Conservation (phyloP, 495 filamentous ascomycete genomes). For the Wilcoxina mikolae region DNA sequence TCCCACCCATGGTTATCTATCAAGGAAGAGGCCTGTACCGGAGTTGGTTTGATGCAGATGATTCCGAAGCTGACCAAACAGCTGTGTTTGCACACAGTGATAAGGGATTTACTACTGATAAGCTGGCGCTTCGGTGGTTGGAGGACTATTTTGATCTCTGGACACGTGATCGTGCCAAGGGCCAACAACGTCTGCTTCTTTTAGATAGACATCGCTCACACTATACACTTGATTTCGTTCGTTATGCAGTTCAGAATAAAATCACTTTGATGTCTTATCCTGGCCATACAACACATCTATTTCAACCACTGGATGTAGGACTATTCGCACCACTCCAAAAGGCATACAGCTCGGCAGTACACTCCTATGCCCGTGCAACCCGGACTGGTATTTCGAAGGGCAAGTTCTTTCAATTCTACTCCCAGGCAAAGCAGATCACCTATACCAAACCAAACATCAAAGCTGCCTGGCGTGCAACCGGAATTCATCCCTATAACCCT, state of each 20-base stretch:
- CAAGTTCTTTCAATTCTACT: neutral
- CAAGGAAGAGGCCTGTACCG: neutral
- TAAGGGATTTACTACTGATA: neutral
- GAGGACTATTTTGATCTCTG: neutral
- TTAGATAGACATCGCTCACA: neutral
- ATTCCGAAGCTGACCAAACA: neutral
- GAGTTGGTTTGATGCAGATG: neutral
- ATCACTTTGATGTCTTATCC: neutral
- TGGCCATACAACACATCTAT: neutral
- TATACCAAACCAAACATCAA: conserved; percentile 1
- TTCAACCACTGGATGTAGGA: neutral
- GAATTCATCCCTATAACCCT: too few species aligned
- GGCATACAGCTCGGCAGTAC: neutral
- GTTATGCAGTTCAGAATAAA: neutral
- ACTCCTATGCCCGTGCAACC: neutral
- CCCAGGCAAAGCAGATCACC: neutral
- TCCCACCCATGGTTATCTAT: conserved; percentile 4
- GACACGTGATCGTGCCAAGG: neutral
- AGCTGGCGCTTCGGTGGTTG: neutral
- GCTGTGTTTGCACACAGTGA: neutral
- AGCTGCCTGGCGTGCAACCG: neutral
- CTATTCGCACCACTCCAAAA: neutral
- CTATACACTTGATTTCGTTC: neutral
- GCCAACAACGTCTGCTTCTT: neutral
- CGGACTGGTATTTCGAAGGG: neutral